phyloP scores from a whole-genome alignment of 495 filamentous ascomycete genomes.

The Lasiosphaeria ovina region DNA sequence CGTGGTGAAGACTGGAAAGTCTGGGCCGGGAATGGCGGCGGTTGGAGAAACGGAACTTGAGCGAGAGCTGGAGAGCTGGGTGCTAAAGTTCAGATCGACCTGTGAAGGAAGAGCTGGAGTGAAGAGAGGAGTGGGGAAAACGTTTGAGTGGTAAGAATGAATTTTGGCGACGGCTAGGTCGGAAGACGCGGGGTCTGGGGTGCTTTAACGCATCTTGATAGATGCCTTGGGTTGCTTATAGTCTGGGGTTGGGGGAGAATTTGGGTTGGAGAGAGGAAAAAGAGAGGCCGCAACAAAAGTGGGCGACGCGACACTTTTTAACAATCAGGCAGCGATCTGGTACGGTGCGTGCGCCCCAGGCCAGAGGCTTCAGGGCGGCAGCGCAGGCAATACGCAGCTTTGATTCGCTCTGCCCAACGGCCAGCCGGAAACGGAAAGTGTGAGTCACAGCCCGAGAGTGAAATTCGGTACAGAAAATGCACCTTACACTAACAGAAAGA shows the following conservation, averaged over 20 bases:
- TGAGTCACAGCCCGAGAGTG: constrained; percentile 28
- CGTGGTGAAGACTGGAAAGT: constrained; percentile 60
- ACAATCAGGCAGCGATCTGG: constrained; percentile 35
- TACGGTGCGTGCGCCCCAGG: constrained; percentile 7
- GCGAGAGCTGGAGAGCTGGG: constrained; percentile 48
- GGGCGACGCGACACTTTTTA: constrained; percentile 29
- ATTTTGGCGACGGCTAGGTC: constrained; percentile 42
- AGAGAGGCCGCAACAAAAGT: constrained; percentile 19
- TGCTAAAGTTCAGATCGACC: constrained; percentile 56
- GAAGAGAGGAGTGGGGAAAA: constrained; percentile 43
- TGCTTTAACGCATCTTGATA: constrained; percentile 41
- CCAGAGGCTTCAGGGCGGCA: constrained; percentile 11
- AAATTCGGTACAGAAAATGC: neutral
- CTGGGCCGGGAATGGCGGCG: constrained; percentile 51
- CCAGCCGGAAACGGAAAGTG: constrained; percentile 31
- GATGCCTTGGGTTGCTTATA: constrained; percentile 26
- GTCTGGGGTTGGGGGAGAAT: constrained; percentile 14
- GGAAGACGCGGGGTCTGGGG: constrained; percentile 12
- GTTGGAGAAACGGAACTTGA: constrained; percentile 44
- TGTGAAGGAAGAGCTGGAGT: constrained; percentile 50
- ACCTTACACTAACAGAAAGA: neutral
- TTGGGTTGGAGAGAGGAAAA: constrained; percentile 30
- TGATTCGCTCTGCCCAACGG: constrained; percentile 17
- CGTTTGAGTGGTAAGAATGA: constrained; percentile 38
- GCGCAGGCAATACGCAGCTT: neutral